These are phyloP conservation scores for Pseudocercospora fijiensis DNA, from an alignment of 2,329 filamentous ascomycete species.

Conservation along the genomic window DNA sequence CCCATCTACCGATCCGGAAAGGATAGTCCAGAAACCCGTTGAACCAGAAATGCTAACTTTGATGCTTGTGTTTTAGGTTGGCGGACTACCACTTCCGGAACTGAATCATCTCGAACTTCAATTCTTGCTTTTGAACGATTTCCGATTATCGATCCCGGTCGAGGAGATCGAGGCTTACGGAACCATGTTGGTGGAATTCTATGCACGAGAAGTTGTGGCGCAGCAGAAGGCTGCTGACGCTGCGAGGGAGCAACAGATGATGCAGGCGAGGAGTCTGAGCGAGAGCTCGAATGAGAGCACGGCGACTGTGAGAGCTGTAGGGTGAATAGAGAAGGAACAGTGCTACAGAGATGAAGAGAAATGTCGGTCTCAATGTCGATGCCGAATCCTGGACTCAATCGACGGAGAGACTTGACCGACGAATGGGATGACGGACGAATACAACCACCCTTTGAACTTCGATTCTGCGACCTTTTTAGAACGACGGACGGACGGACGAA, in stretches of 20 bases:
- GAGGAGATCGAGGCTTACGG: slow-evolving; percentile 97
- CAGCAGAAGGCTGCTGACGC: slow-evolving; percentile 51
- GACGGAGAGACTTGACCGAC: background rate
- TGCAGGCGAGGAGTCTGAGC: slow-evolving; percentile 33
- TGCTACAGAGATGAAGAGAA: background rate
- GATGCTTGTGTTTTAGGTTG: slow-evolving; percentile 64
- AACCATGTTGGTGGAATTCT: slow-evolving; percentile 98
- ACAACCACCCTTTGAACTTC: background rate
- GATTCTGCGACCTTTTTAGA: background rate
- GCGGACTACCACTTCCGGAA: slow-evolving; percentile 85
- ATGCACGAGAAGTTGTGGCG: slow-evolving; percentile 81
- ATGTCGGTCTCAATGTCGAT: background rate
- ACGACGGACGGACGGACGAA: background rate
- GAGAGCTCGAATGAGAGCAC: slow-evolving; percentile 37
- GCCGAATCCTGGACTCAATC: background rate
- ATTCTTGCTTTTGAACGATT: slow-evolving; percentile 93
- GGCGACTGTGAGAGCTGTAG: slow-evolving; percentile 32
- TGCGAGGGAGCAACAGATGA: slow-evolving; percentile 13
- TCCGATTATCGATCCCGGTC: slow-evolving; percentile 85
- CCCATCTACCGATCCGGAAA: slow-evolving; percentile 1
- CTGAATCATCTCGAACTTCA: slow-evolving; percentile 95
- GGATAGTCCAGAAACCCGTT: background rate
- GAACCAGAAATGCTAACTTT: slow-evolving; percentile 8
- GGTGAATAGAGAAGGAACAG: slow-evolving; percentile 1
- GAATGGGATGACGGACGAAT: background rate